Conservation (phyloP, 1,139 yeast species). For the Eremothecium gossypii region DNA sequence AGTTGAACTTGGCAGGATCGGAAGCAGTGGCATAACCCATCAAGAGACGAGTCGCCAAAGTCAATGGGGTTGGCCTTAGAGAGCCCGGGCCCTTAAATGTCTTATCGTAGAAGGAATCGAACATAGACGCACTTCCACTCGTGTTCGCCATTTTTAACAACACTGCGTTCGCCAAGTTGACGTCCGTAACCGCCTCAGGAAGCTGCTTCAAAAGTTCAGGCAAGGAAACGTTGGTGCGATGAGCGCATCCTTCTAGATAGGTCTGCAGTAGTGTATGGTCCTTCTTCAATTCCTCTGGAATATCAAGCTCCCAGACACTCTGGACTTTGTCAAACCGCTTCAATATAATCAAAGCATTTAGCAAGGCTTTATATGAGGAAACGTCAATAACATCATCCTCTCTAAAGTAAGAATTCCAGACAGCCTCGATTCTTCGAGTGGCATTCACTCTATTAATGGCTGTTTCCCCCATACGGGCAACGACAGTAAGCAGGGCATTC, state of each 20-base stretch:
- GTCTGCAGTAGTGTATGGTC: slow-evolving; percentile 15
- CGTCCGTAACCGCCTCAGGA: slow-evolving; percentile 12
- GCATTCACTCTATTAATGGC: slow-evolving; percentile 10
- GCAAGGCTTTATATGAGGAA: slow-evolving; percentile 17
- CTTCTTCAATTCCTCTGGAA: slow-evolving; percentile 17
- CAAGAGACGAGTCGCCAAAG: slow-evolving; percentile 20
- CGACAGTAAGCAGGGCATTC: slow-evolving; percentile 18
- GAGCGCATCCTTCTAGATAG: slow-evolving; percentile 13
- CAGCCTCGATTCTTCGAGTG: slow-evolving; percentile 22
- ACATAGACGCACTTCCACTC: slow-evolving; percentile 7
- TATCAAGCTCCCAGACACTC: slow-evolving; percentile 20
- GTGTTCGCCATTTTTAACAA: slow-evolving; percentile 13
- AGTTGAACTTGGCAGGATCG: slow-evolving; percentile 12
- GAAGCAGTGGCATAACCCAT: slow-evolving; percentile 14
- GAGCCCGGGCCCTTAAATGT: slow-evolving; percentile 10
- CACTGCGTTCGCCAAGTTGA: slow-evolving; percentile 18
- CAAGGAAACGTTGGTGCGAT: slow-evolving; percentile 8
- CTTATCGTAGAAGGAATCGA: slow-evolving; percentile 12
- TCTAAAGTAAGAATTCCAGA: slow-evolving; percentile 27
- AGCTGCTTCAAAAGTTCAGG: slow-evolving; percentile 11
- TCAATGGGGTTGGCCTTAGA: slow-evolving; percentile 14
- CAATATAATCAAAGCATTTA: slow-evolving; percentile 17
- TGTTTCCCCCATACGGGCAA: slow-evolving; percentile 14
- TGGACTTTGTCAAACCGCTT: slow-evolving; percentile 14
- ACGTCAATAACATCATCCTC: slow-evolving; percentile 10